phyloP scores from a whole-genome alignment of 331 rosid genomes.

The Pyracantha coccinea region DNA sequence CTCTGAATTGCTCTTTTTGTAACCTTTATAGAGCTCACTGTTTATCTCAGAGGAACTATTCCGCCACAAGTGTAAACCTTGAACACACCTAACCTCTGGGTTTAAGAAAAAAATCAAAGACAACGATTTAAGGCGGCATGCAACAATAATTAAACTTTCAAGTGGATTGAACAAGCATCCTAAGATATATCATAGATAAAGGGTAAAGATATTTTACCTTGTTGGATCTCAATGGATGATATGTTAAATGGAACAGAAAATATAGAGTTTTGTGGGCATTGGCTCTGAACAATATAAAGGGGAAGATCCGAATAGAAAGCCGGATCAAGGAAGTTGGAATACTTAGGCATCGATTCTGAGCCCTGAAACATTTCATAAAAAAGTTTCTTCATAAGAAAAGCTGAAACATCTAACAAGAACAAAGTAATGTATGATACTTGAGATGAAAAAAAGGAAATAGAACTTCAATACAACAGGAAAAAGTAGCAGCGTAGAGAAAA shows the following conservation, averaged over 20 bases:
- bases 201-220: slow-evolving; percentile 10
- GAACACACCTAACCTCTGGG: slow-evolving; percentile 52
- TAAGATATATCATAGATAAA: background rate
- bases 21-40: slow-evolving; percentile 50
- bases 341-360: slow-evolving; percentile 24
- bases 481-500: background rate
- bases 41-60: slow-evolving; percentile 53
- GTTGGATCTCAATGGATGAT: background rate
- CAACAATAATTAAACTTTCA: background rate
- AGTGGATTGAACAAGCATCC: background rate
- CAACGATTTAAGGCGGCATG: background rate
- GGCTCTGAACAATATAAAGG: slow-evolving; percentile 42
- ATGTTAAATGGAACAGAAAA: slow-evolving; percentile 30
- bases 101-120: background rate
- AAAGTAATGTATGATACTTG: background rate
- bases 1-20: slow-evolving; percentile 44
- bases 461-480: background rate
- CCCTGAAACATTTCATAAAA: slow-evolving; percentile 42
- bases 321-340: slow-evolving; percentile 43
- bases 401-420: background rate
- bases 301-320: slow-evolving; percentile 47
- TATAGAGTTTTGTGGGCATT: slow-evolving; percentile 33
- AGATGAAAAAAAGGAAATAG: background rate
- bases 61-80: slow-evolving; percentile 60
- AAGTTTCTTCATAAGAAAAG: background rate